These are phyloP conservation scores for Pseudozyma sp. DNA, from an alignment of 1,284 basidiomycete species.

Conservation along the genomic window DNA sequence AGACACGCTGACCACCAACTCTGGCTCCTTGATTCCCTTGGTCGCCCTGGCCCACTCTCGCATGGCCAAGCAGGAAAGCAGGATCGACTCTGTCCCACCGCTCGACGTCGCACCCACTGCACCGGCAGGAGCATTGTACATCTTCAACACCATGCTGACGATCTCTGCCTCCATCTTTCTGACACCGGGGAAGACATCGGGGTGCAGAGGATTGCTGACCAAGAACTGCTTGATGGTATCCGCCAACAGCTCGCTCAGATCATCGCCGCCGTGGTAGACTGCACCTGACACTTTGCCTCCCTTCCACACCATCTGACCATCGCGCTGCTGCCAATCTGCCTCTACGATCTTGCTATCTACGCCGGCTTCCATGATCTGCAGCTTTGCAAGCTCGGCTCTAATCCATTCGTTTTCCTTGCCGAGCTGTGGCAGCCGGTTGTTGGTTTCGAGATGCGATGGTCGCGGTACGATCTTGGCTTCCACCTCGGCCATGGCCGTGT, in stretches of 20 bases:
- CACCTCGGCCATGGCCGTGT: constrained; percentile 57
- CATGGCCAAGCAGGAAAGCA: constrained; percentile 93
- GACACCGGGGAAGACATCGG: constrained; percentile 92
- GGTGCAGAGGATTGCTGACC: constrained; percentile 88
- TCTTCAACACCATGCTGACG: constrained; percentile 86
- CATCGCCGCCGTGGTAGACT: constrained; percentile 68
- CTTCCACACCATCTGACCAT: constrained; percentile 63
- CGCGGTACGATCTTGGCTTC: constrained; percentile 62
- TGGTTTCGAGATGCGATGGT: constrained; percentile 39
- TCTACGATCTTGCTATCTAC: constrained; percentile 36
- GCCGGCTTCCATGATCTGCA: constrained; percentile 59
- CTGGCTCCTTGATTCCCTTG: constrained; percentile 89
- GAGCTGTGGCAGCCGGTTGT: constrained; percentile 53
- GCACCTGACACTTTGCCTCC: constrained; percentile 67
- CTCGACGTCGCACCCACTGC: constrained; percentile 88
- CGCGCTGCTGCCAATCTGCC: constrained; percentile 34
- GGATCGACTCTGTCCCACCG: constrained; percentile 94
- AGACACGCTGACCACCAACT: constrained; percentile 88
- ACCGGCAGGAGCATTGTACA: constrained; percentile 81
- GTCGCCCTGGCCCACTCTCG: constrained; percentile 88
- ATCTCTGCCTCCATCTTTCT: constrained; percentile 98
- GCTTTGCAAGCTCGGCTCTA: constrained; percentile 48
- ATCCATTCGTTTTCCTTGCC: constrained; percentile 62
- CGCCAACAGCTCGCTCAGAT: constrained; percentile 59
- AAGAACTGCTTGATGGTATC: constrained; percentile 60